Evolutionary conservation across 202 grass and related monocot genomes (phyloP), one percentile per base, ranked within the genome.

Genomic region (Eragrostis tef): DNA sequence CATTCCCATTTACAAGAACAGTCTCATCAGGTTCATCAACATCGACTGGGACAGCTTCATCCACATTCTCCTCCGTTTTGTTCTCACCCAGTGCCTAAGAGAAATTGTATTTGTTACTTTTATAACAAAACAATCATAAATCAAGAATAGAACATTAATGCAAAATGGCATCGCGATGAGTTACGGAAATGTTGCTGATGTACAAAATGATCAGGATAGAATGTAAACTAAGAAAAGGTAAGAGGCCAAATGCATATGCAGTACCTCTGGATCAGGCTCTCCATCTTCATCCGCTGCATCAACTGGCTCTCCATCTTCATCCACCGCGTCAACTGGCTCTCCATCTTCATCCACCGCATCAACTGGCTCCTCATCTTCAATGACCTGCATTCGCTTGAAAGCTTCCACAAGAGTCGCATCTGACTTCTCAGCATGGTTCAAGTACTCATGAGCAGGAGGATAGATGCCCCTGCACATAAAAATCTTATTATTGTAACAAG

Each of bases 321-420:
- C 56, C 0, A 9, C 20, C 20, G 60, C 67, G 71, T 95, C 92
- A 74, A 79, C 59, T 57, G 80, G 78, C 42, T 82, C 75, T 41
- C 85, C 91, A 36, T 98, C 87, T 61, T 27, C 58, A 59, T 59
- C 56, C 0, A 3, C 20, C 20, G 65, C 67, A 74, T 95, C 92
- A 74, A 79, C 64, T 57, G 80, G 74, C 42, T 84, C 75, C 46
- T 86, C 91, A 36, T 98, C 87, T 85, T 98, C 88, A 81, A 29
- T 65, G 49, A 94, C 82, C 78, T 85, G 95, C 90, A 98, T 93
- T 43, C 51, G 75, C 88, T 93, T 98, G 82, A 98, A 98, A 77
- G 87, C 90, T 89, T 98, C 95, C 20, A 94, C 90, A 47, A 91
- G 90, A 85, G 84, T 92, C 68, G 51, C 46, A 51, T 84, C 82